Conservation (phyloP, 352 stramenopile genomes). For the Globisporangium nunn region DNA sequence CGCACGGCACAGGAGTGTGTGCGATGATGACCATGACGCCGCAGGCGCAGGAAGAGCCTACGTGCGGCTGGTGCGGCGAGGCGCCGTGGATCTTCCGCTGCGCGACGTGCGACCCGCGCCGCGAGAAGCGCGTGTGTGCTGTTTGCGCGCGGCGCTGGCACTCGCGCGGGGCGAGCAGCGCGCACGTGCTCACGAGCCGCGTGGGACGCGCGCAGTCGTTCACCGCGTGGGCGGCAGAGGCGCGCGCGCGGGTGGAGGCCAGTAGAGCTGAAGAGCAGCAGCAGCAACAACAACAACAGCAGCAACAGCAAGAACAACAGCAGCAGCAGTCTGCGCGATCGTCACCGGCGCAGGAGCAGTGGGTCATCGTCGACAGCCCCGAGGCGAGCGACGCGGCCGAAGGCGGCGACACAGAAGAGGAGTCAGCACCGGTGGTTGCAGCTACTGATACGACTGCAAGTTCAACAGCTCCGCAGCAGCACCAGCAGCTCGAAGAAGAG, state of each 20-base stretch:
- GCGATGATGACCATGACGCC: too few relatives aligned
- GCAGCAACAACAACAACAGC: background rate
- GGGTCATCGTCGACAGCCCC: background rate
- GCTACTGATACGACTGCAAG: background rate
- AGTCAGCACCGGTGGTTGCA: background rate
- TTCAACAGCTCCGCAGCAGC: background rate
- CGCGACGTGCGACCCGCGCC: slow-evolving; percentile 24
- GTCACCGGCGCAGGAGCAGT: background rate
- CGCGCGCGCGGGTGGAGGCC: background rate
- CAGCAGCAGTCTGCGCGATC: too few relatives aligned
- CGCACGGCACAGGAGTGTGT: too few relatives aligned
- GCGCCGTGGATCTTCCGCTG: slow-evolving; percentile 25
- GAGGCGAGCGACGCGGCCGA: background rate
- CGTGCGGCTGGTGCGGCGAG: slow-evolving; percentile 33
- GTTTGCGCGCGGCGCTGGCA: slow-evolving; percentile 30
- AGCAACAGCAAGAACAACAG: background rate
- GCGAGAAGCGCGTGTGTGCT: slow-evolving; percentile 20
- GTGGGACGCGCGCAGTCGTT: slow-evolving; percentile 13
- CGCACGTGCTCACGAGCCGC: slow-evolving; percentile 23
- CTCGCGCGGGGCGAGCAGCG: slow-evolving; percentile 24
- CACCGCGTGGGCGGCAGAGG: slow-evolving; percentile 12
- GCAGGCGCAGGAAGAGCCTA: background rate
- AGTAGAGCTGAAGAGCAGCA: background rate
- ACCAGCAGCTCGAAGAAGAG: background rate
- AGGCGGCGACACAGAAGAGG: background rate